A percentile compares a stretch with the other conserved stretches of the same genome.
phyloP scores from a whole-genome alignment of 768 basidiomycete species.

The Ramaria rubella region DNA sequence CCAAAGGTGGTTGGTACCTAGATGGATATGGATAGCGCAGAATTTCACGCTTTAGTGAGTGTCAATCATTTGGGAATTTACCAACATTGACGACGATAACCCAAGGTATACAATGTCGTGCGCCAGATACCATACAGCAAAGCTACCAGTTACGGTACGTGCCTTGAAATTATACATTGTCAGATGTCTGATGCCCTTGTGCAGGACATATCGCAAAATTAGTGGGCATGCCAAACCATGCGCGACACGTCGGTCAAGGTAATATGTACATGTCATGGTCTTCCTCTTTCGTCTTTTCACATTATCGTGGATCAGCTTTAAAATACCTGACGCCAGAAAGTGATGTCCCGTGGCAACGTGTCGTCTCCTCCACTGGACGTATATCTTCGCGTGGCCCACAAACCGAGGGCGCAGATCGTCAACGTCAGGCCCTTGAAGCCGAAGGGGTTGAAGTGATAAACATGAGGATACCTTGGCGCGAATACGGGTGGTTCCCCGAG shows the following conservation, averaged over 20 bases:
- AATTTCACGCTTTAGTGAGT: constrained; percentile 55
- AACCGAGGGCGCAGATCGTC: constrained; percentile 69
- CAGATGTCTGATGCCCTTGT: neutral
- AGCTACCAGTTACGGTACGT: constrained; percentile 71
- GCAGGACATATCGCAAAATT: constrained; percentile 75
- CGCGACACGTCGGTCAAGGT: constrained; percentile 83
- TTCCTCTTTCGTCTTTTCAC: neutral
- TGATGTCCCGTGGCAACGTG: constrained; percentile 78
- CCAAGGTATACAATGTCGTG: constrained; percentile 69
- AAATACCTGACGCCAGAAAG: constrained; percentile 64
- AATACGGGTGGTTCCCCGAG: constrained; percentile 41
- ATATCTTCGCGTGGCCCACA: constrained; percentile 83
- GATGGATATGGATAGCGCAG: constrained; percentile 57
- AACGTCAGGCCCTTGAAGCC: constrained; percentile 66
- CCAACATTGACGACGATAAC: neutral
- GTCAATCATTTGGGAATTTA: neutral
- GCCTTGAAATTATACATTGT: neutral
- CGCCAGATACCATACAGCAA: constrained; percentile 58
- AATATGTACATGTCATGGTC: neutral
- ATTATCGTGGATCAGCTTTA: constrained; percentile 45
- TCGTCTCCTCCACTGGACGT: constrained; percentile 59
- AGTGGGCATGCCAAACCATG: constrained; percentile 71
- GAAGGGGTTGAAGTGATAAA: constrained; percentile 75
- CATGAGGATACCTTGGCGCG: constrained; percentile 27
- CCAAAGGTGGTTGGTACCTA: no score